Conservation (phyloP, 2,329 filamentous ascomycete species). For the Penicillium sp. region DNA sequence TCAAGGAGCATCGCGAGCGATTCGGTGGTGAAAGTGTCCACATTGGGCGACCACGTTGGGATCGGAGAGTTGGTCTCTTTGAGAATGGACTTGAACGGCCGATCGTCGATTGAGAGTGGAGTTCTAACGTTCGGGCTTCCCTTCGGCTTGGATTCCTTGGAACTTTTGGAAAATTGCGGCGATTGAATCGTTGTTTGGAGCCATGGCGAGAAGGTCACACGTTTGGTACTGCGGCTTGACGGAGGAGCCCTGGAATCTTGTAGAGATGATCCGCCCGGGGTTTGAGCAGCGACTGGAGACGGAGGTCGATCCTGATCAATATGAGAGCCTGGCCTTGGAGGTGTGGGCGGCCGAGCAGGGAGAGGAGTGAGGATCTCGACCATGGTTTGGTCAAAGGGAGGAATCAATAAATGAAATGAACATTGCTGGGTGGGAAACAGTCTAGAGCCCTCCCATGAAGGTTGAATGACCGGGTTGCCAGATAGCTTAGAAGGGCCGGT, state of each 20-base stretch:
- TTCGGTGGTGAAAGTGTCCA: constrained; percentile 47
- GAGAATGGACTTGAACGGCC: constrained; percentile 69
- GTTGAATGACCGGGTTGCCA: constrained; percentile 1
- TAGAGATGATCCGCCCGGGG: constrained; percentile 43
- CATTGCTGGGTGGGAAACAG: constrained; percentile 25
- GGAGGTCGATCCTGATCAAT: constrained; percentile 37
- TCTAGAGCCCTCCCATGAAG: constrained; percentile 4
- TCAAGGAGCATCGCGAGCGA: constrained; percentile 77
- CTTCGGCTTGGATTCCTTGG: constrained; percentile 26
- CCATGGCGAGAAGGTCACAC: constrained; percentile 59
- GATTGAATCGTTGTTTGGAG: constrained; percentile 50
- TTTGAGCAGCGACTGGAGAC: constrained; percentile 30
- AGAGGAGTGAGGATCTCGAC: constrained; percentile 45
- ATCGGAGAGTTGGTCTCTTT: constrained; percentile 56
- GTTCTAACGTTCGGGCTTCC: constrained; percentile 22
- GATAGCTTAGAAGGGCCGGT: constrained; percentile 7
- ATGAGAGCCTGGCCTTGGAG: constrained; percentile 44
- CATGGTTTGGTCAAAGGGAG: constrained; percentile 31
- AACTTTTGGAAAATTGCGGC: constrained; percentile 25
- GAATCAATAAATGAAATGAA: constrained; percentile 15
- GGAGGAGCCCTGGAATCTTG: constrained; percentile 33
- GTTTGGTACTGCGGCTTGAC: constrained; percentile 46
- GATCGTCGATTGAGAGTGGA: constrained; percentile 48
- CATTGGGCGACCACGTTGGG: constrained; percentile 40
- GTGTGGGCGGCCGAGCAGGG: constrained; percentile 52